Evolutionary conservation across 257 asterid genomes (phyloP).

Genomic region (Prunella vulgaris): DNA sequence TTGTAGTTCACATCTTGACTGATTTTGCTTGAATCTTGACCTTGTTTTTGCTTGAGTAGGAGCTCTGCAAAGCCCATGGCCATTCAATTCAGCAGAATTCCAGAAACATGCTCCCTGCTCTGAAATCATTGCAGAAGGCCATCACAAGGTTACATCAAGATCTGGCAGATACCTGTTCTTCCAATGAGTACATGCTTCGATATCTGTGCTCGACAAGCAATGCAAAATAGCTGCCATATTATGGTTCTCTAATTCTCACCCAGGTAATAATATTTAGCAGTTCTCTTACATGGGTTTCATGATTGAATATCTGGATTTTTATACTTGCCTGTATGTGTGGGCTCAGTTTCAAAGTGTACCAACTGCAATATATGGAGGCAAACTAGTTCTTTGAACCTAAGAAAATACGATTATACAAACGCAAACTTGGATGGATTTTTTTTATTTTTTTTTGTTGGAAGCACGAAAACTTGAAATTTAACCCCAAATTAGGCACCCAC

Average conservation of each 20-base stretch:
- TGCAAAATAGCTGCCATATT: constrained; percentile 26
- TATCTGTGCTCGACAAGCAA: constrained; percentile 62
- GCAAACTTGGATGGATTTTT: neutral
- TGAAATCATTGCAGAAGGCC: constrained; percentile 83
- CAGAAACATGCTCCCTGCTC: constrained; percentile 76
- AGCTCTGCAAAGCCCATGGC: constrained; percentile 74
- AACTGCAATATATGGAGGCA: neutral
- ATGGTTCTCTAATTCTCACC: neutral
- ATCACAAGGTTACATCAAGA: constrained; percentile 81
- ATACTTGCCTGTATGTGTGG: too few relatives aligned
- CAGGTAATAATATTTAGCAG: constrained; percentile 19
- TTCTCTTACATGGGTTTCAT: neutral
- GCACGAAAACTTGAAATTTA: too few relatives aligned
- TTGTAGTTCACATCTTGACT: neutral
- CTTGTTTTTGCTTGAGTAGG: constrained; percentile 39
- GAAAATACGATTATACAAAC: neutral
- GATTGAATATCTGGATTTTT: neutral
- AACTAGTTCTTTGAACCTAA: neutral
- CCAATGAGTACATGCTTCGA: constrained; percentile 82
- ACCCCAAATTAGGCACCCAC: neutral
- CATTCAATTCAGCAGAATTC: constrained; percentile 71
- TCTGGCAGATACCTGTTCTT: constrained; percentile 85
- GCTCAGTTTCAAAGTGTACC: neutral
- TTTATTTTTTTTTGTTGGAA: too few relatives aligned
- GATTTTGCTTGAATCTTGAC: neutral